These are phyloP conservation scores for Corrigiola litoralis DNA, from an alignment of 179 eudicot species.

Conservation along the genomic window DNA sequence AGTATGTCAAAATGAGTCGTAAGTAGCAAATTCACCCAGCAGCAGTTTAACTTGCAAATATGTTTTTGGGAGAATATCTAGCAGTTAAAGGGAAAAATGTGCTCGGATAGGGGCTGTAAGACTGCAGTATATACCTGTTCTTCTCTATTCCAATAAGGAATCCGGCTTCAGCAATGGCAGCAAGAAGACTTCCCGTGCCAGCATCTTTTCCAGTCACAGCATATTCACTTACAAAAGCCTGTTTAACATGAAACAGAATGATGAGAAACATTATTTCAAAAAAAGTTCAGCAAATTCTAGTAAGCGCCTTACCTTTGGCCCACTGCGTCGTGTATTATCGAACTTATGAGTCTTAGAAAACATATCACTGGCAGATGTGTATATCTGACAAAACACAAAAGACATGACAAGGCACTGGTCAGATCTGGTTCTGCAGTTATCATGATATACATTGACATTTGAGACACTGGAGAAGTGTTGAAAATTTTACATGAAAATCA, in stretches of 20 bases:
- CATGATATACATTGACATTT: neutral
- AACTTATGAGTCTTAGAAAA: slow-evolving; percentile 23
- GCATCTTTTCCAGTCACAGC: slow-evolving; percentile 75
- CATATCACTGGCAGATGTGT: slow-evolving; percentile 32
- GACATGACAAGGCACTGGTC: slow-evolving; percentile 4
- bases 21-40: no score
- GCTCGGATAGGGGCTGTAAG: neutral
- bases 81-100: neutral
- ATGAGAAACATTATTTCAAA: slow-evolving; percentile 8
- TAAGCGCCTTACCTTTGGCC: slow-evolving; percentile 30
- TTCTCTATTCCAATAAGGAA: slow-evolving; percentile 88
- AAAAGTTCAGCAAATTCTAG: neutral
- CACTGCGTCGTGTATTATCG: slow-evolving; percentile 26
- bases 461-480: neutral
- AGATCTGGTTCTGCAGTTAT: neutral
- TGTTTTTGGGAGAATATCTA: neutral
- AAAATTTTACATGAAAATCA: slow-evolving; percentile 74
- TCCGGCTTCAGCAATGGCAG: slow-evolving; percentile 85
- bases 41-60: no score
- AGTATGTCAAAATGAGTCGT: neutral
- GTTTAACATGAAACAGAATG: slow-evolving; percentile 12
- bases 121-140: slow-evolving; percentile 49
- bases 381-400: slow-evolving; percentile 18
- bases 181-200: slow-evolving; percentile 80
- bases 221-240: slow-evolving; percentile 98